Evolutionary conservation across 176 grass and related monocot species (phyloP).

Genomic region (Tuctoria greenei): DNA sequence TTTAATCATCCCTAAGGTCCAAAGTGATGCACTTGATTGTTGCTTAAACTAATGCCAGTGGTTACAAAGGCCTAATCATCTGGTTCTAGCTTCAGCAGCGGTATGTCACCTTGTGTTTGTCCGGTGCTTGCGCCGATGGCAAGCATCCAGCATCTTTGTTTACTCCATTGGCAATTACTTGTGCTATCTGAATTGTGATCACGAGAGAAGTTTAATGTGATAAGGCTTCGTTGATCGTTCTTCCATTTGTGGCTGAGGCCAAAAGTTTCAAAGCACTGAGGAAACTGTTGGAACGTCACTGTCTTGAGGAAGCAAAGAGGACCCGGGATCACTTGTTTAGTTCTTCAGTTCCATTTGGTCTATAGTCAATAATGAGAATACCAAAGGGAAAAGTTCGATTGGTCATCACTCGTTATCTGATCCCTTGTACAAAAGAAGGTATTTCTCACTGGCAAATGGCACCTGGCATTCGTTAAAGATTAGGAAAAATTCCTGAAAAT

Average conservation of each 20-base stretch:
- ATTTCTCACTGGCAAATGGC: conserved; percentile 6
- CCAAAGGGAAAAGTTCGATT: background rate
- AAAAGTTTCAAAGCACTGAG: conserved; percentile 12
- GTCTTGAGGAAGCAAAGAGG: background rate
- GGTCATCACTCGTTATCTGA: conserved; percentile 6
- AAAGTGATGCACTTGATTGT: conserved; percentile 39
- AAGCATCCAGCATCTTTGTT: too few species aligned
- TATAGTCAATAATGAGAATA: too few species aligned
- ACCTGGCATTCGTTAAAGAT: background rate
- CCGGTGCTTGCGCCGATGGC: conserved; percentile 13
- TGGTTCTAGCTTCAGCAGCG: conserved; percentile 12
- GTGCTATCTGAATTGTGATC: conserved; percentile 5
- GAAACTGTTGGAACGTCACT: conserved; percentile 14
- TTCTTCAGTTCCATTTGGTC: background rate
- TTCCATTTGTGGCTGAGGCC: conserved; percentile 11
- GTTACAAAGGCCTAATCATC: conserved; percentile 31
- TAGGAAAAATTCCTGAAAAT: too few species aligned
- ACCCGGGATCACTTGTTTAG: background rate
- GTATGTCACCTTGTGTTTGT: conserved; percentile 40
- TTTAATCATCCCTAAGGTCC: conserved; percentile 30
- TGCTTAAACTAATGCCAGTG: conserved; percentile 43
- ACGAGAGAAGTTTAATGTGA: conserved; percentile 18
- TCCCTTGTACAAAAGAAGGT: background rate
- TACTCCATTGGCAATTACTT: conserved; percentile 4
- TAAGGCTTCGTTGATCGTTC: background rate